Percentiles rank a stretch among this genome's conserved stretches.
Conservation (phyloP, 78 protist genomes). For the Cyanophora paradoxa region DNA sequence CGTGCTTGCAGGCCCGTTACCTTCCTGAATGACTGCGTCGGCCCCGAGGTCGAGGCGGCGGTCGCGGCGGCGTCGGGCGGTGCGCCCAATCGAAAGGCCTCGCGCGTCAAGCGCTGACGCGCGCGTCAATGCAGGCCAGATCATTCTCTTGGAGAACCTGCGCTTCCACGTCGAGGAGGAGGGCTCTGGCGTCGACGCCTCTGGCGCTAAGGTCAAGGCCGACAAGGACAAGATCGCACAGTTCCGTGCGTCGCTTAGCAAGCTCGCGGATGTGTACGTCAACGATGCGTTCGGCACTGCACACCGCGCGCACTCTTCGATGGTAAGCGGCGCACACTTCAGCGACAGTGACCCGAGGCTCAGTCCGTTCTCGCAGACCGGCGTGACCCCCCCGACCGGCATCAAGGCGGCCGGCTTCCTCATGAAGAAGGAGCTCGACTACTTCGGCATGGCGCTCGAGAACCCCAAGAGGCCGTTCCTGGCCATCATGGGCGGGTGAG, state of each 20-base stretch:
- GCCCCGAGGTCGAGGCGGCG: constrained; percentile 49
- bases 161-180: constrained; percentile 97
- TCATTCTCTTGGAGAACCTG: constrained; percentile 94
- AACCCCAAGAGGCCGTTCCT: constrained; percentile 89
- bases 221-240: constrained; percentile 49
- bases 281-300: constrained; percentile 99
- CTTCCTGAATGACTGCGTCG: constrained; percentile 77
- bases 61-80: constrained; percentile 59
- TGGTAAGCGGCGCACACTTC: no score
- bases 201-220: constrained; percentile 72
- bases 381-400: no score
- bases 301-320: constrained; percentile 95
- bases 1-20: constrained; percentile 33
- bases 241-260: constrained; percentile 87
- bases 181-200: constrained; percentile 34
- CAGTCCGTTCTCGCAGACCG: no score
- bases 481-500: constrained; percentile 95
- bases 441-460: constrained; percentile 82
- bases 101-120: not conserved
- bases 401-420: constrained; percentile 87
- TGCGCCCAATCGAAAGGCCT: no score
- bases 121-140: constrained; percentile 25
- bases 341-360: no score
- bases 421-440: constrained; percentile 89
- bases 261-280: constrained; percentile 92